Evolutionary conservation across 257 asterid species (phyloP).

Genomic region (Fraxinus pennsylvanica): DNA sequence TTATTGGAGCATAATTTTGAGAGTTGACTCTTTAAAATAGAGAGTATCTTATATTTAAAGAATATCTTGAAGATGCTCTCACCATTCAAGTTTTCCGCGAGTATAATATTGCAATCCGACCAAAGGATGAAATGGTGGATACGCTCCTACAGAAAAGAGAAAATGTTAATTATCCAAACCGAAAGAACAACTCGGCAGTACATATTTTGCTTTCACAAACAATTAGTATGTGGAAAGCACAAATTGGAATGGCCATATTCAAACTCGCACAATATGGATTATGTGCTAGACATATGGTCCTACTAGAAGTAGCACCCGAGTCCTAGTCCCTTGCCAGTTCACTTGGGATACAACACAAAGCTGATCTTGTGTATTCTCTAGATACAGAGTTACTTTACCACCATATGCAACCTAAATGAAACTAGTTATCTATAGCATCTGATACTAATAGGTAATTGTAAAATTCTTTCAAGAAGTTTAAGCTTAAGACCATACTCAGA

Average conservation of each 20-base stretch:
- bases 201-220: not conserved
- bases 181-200: not conserved
- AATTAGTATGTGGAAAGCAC: not conserved
- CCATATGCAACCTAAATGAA: constrained; percentile 16
- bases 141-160: constrained; percentile 53
- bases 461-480: not conserved
- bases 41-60: too few species aligned
- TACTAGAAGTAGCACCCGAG: not conserved
- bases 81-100: constrained; percentile 97
- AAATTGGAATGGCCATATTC: too few species aligned
- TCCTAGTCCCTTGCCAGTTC: not conserved
- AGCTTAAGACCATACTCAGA: constrained; percentile 53
- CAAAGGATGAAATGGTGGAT: constrained; percentile 76
- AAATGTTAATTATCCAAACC: not conserved
- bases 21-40: not conserved
- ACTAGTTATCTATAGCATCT: not conserved
- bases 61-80: not conserved
- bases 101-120: constrained; percentile 81
- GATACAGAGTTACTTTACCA: not conserved
- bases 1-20: too few species aligned
- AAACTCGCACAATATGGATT: not conserved
- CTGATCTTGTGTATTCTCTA: not conserved
- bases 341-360: not conserved
- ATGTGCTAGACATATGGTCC: not conserved
- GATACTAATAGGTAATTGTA: not conserved